Conservation (phyloP, 139 green algal species). For the Chara braunii region DNA sequence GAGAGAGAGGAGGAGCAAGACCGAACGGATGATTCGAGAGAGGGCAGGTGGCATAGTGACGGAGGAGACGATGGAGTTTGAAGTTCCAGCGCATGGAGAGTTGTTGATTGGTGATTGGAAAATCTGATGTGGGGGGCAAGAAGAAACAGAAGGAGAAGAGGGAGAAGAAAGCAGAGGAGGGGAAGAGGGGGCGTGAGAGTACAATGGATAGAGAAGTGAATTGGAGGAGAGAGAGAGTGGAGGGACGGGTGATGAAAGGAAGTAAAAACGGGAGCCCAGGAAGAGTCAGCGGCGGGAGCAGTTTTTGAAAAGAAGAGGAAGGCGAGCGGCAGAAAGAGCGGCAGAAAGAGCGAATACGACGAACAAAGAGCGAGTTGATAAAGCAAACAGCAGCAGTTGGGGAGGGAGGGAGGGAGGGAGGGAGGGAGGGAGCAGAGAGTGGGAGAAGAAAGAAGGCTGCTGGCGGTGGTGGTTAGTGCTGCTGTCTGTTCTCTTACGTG, state of each 20-base stretch:
- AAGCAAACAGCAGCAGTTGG: background rate
- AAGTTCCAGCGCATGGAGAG: no score
- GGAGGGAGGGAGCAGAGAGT: background rate
- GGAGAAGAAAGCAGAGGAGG: background rate
- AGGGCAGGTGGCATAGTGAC: no score
- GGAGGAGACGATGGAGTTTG: no score
- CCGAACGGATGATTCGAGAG: no score
- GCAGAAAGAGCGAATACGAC: background rate
- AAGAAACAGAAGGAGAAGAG: no score
- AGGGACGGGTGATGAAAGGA: background rate
- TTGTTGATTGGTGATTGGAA: no score
- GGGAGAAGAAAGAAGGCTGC: background rate
- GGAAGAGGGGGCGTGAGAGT: background rate
- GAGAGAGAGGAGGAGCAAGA: no score
- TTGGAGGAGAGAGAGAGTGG: background rate
- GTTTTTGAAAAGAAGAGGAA: background rate
- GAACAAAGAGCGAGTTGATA: background rate
- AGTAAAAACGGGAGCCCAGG: no score
- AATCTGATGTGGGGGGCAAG: no score
- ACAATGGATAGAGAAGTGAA: background rate
- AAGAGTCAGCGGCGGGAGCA: no score
- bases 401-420: background rate
- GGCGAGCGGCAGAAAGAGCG: background rate
- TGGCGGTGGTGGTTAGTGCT: background rate
- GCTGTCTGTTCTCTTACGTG: background rate